Evolutionary conservation across 805 yeast genomes (phyloP), one percentile per base, ranked within the genome.

Genomic region (Starmerella khaoyaiensis): DNA sequence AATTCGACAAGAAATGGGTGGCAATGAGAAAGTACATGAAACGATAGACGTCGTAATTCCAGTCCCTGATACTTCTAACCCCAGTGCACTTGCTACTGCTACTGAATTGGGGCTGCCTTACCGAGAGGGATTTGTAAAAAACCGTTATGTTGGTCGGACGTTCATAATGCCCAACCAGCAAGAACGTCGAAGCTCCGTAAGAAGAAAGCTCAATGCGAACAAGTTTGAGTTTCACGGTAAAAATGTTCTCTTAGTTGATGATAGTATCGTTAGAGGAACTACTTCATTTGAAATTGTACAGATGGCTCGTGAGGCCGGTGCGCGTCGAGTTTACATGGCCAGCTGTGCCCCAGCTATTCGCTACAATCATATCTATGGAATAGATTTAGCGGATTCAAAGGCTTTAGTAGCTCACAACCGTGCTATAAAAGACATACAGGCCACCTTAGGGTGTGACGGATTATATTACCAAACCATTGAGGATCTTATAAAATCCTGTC

Each of bases 271-370:
- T 8, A 75, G 98, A 58, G 98, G 98, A 45, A 90, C 98, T 16
- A 90, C 98, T 3, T 84, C 96, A 5, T 79, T 74, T 58, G 98
- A 90, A 63, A 90, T 90, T 48, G 93, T 90, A 23, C 79, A 76
- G 48, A 90, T 90, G 98, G 98, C 98, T n/a, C 72, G 79, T 51
- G 98, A 90, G 59, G 94, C 97, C 4, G 98, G 98, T 41, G 98
- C 98, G 31, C 76, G 72, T 44, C 78, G 75, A 51, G 98, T 90
- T n/a, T 87, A 73, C 57, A 79, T 90, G 59, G 98, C 98, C 0
- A 81, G 94, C 19, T 90, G 96, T 55, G 93, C 98, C 12, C 98
- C 98, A 21, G 93, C 96, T n/a, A 90, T 90, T 52, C 74, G 98
- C 60, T 74, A 67, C 62, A 90, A 90, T 63, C 98, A 90, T 57